These are phyloP conservation scores for Centella asiatica DNA, from an alignment of 129 eudicot genomes.

Conservation along the genomic window DNA sequence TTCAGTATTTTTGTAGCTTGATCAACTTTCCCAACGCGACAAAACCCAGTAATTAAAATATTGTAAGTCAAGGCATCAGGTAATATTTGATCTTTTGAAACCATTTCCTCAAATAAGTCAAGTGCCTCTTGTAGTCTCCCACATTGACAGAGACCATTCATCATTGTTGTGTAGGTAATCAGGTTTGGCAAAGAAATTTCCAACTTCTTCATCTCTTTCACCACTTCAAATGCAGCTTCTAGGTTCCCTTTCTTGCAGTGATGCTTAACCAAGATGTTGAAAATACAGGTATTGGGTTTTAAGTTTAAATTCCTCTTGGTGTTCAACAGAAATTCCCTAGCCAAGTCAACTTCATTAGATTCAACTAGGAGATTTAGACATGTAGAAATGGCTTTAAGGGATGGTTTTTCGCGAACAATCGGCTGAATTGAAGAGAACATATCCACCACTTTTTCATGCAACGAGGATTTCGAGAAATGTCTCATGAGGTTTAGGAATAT, in stretches of 20 bases:
- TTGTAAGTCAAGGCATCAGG: conserved; percentile 87
- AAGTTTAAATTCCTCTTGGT: conserved; percentile 37
- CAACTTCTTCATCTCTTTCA: conserved; percentile 2
- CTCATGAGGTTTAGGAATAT: conserved; percentile 67
- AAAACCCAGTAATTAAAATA: conserved; percentile 66
- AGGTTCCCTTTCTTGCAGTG: conserved; percentile 74
- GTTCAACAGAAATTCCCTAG: conserved; percentile 50
- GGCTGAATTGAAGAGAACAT: conserved; percentile 60
- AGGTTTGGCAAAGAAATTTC: conserved; percentile 1
- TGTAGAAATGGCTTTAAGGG: conserved; percentile 70
- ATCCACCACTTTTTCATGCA: conserved; percentile 60
- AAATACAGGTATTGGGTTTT: conserved; percentile 74
- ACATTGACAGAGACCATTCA: conserved; percentile 44
- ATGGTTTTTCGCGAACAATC: conserved; percentile 67
- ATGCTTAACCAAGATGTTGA: conserved; percentile 82
- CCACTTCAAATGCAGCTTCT: conserved; percentile 18
- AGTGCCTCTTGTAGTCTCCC: conserved; percentile 71
- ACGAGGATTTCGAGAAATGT: conserved; percentile 50
- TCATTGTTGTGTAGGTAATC: conserved; percentile 2
- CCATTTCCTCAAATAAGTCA: conserved; percentile 75
- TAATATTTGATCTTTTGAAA: conserved; percentile 49
- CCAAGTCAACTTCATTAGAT: conserved; percentile 51
- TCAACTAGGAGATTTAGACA: conserved; percentile 89
- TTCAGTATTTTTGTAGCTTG: conserved; percentile 56
- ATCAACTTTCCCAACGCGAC: conserved; percentile 59